Conservation (phyloP, 148 eudicot genomes). For the Persicaria maculosa region DNA sequence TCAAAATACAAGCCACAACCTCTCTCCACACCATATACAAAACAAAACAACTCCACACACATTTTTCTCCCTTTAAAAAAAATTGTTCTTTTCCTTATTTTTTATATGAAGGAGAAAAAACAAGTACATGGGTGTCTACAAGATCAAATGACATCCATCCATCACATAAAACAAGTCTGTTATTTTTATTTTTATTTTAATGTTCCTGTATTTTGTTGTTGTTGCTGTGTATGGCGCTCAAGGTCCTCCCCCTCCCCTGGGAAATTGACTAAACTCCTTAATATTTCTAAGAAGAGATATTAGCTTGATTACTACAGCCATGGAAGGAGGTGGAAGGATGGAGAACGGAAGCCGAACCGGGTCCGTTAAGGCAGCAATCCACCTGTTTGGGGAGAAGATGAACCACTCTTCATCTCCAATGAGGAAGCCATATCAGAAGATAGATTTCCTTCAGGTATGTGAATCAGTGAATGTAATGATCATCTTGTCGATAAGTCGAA, state of each 20-base stretch:
- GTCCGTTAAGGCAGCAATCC: conserved; percentile 14
- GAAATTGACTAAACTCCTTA: conserved; percentile 5
- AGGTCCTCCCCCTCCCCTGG: background rate
- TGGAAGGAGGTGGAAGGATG: background rate
- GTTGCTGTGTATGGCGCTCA: conserved; percentile 3
- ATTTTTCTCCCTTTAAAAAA: background rate
- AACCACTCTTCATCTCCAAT: background rate
- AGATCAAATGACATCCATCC: conserved; percentile 9
- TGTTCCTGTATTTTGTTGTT: background rate
- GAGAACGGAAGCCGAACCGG: conserved; percentile 10
- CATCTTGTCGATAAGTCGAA: background rate
- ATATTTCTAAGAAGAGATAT: background rate
- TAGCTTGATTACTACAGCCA: background rate
- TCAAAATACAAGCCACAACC: background rate
- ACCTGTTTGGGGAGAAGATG: conserved; percentile 15
- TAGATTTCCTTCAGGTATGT: conserved; percentile 6
- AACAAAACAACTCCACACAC: conserved; percentile 4
- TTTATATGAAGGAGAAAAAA: conserved; percentile 8
- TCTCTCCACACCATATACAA: background rate
- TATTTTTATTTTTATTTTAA: background rate
- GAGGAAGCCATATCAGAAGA: conserved; percentile 5
- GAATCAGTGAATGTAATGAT: background rate
- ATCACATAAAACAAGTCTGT: conserved; percentile 2
- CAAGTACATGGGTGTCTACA: background rate
- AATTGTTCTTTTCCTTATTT: background rate